Base-by-base conservation (phyloP, 1,284 basidiomycete genomes). In the Ustilago esculenta region DNA sequence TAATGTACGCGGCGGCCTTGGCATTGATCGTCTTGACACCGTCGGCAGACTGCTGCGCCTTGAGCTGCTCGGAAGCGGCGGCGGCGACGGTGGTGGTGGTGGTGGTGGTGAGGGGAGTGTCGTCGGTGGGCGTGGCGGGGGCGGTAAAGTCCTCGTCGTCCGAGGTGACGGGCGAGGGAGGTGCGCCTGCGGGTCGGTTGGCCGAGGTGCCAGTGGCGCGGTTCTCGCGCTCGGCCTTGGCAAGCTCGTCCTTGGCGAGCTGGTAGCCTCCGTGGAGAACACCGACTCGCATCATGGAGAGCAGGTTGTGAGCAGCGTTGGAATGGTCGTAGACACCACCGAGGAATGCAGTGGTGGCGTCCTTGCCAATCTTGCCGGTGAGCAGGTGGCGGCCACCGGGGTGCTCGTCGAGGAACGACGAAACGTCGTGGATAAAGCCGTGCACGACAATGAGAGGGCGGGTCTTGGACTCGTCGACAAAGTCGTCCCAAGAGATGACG, bases 251-350 rank as follows among this genome's bases (percentile, higher is more conserved):
- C 72, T 72, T 75, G 42, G 72, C 70, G 3, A 79, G 68, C 49
- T 75, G 76, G 66, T 80, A 80, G 10, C 79, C 79, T 21, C 79
- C 79, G 32, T 80, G 77, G 17, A 81, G 63, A 9, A 80, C 79
- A 61, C 79, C 79, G 17, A 81, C 77, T 12, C 79, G 72, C 79
- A 81, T 80, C 76, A 77, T 79, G 7, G 72, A 70, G 40, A 81
- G 70, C 32, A 81, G 50, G 53, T 81, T 81, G 67, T 80, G 76
- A 4, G 79, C 79, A 18, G 78, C 79, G 45, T 80, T 79, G 17
- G 73, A 75, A 61, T 81, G 79, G 59, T 80, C 78, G 53, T 81
- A 81, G 5, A 81, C 65, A 50, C 79, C 79, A 18, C 79, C 79
- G 18, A 73, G 57, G 73, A 81, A 81, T 14, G 79, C 78, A 30